Conservation (phyloP, 140 eudicot genomes). For the Cichorium intybus region DNA sequence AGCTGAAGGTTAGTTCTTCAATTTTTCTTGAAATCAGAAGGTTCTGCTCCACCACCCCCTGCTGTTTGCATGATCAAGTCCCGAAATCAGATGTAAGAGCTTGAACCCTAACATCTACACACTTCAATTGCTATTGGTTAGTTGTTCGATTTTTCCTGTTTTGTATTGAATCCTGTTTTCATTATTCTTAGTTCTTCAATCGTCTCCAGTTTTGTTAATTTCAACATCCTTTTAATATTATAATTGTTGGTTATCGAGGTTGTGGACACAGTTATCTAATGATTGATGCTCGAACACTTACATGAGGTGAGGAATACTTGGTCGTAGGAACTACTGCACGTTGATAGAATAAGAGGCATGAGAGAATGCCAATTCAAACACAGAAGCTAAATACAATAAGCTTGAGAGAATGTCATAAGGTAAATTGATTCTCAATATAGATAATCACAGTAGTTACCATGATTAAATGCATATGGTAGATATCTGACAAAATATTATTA, state of each 20-base stretch:
- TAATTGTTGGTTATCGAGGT: conserved; percentile 10
- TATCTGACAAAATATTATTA: conserved; percentile 5
- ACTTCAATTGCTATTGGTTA: too few relatives aligned
- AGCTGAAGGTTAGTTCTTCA: too few relatives aligned
- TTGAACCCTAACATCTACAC: too few relatives aligned
- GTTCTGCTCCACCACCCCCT: too few relatives aligned
- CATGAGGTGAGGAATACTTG: conserved; percentile 43
- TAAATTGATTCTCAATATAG: conserved; percentile 20
- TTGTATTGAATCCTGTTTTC: too few relatives aligned
- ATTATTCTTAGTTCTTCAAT: too few relatives aligned
- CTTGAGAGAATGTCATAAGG: conserved; percentile 82
- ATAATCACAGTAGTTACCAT: too few relatives aligned
- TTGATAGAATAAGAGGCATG: conserved; percentile 21
- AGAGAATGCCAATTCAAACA: conserved; percentile 27
- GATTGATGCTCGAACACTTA: conserved; percentile 40
- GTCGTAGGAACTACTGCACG: conserved; percentile 30
- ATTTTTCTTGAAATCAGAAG: too few relatives aligned
- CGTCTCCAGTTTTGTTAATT: background rate
- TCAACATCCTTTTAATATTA: background rate
- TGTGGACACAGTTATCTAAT: conserved; percentile 39
- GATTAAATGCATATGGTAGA: too few relatives aligned
- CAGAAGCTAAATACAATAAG: conserved; percentile 50
- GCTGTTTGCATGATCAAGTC: too few relatives aligned
- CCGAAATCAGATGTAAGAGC: too few relatives aligned
- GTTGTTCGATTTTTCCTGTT: too few relatives aligned